phyloP scores from a whole-genome alignment of 148 eudicot genomes.

The Nepenthes mirabilis region DNA sequence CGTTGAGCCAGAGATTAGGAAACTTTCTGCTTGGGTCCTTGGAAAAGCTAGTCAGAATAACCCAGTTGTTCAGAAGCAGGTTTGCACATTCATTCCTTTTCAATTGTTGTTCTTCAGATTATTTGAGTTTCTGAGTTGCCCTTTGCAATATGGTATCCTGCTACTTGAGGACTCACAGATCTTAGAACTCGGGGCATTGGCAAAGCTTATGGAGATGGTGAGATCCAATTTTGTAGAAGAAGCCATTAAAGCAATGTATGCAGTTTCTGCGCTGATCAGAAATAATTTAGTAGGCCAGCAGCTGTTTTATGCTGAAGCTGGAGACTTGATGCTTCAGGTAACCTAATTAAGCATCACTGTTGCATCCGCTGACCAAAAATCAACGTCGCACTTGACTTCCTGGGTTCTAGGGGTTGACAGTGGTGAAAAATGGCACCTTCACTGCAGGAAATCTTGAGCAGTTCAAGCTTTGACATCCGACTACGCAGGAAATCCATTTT shows the following conservation, averaged over 20 bases:
- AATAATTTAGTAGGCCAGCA: slow-evolving; percentile 56
- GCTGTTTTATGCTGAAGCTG: slow-evolving; percentile 57
- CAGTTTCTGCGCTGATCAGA: slow-evolving; percentile 82
- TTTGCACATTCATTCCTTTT: slow-evolving; percentile 6
- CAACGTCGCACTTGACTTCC: neutral
- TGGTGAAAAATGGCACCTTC: slow-evolving; percentile 6
- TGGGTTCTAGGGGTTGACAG: slow-evolving; percentile 3
- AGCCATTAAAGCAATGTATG: slow-evolving; percentile 77
- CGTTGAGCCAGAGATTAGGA: slow-evolving; percentile 49
- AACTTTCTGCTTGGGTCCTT: slow-evolving; percentile 72
- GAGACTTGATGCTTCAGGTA: slow-evolving; percentile 86
- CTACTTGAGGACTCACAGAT: slow-evolving; percentile 26
- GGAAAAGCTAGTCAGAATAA: slow-evolving; percentile 90
- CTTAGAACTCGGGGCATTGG: slow-evolving; percentile 45
- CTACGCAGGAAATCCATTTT: slow-evolving; percentile 54
- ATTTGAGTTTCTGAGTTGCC: neutral
- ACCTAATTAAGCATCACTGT: slow-evolving; percentile 1
- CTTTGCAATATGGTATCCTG: neutral
- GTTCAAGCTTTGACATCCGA: slow-evolving; percentile 58
- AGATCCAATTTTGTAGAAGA: slow-evolving; percentile 54
- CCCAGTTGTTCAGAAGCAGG: slow-evolving; percentile 81
- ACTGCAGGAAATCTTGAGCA: slow-evolving; percentile 69
- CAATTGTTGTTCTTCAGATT: neutral
- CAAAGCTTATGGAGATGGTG: slow-evolving; percentile 61
- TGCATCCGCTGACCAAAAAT: neutral